A percentile compares a stretch with the other conserved stretches of the same genome.
These are phyloP conservation scores for Penicillium canariense DNA, from an alignment of 495 filamentous ascomycete species.

Conservation along the genomic window DNA sequence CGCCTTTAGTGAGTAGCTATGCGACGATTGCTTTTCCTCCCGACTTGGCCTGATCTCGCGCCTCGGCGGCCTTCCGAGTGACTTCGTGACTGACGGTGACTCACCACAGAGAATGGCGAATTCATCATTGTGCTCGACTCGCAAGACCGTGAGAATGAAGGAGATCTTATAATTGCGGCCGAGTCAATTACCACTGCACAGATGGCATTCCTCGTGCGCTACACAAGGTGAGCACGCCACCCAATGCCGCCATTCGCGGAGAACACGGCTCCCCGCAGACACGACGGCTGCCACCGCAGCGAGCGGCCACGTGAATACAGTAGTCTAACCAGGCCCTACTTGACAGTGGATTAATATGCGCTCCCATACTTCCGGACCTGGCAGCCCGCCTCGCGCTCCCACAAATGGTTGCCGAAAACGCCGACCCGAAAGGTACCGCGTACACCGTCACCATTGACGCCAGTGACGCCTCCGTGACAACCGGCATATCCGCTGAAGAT, in stretches of 20 bases:
- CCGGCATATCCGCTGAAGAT: slow-evolving; percentile 87
- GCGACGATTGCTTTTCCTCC: neutral
- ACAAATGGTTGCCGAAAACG: slow-evolving; percentile 81
- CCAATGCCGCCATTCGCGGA: neutral
- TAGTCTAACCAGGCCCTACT: neutral
- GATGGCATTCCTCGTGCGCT: slow-evolving; percentile 92
- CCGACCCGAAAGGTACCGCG: slow-evolving; percentile 85
- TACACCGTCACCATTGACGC: slow-evolving; percentile 89
- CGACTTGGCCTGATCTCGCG: neutral
- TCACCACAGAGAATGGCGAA: slow-evolving; percentile 68
- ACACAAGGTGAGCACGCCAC: slow-evolving; percentile 55
- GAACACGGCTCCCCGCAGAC: neutral
- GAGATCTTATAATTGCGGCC: slow-evolving; percentile 94
- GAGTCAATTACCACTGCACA: slow-evolving; percentile 80
- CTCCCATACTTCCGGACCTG: slow-evolving; percentile 68
- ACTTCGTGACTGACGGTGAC: slow-evolving; percentile 17
- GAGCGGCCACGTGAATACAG: neutral
- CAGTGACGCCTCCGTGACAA: slow-evolving; percentile 67
- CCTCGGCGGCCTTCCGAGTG: neutral
- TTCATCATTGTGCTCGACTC: slow-evolving; percentile 96
- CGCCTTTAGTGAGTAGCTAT: slow-evolving; percentile 70
- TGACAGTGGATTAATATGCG: slow-evolving; percentile 82
- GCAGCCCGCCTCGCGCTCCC: slow-evolving; percentile 70
- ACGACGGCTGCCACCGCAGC: neutral
- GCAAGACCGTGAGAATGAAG: slow-evolving; percentile 91